Evolutionary conservation across 2,329 filamentous ascomycete genomes (phyloP).

Genomic region (Emericellopsis cladophorae): DNA sequence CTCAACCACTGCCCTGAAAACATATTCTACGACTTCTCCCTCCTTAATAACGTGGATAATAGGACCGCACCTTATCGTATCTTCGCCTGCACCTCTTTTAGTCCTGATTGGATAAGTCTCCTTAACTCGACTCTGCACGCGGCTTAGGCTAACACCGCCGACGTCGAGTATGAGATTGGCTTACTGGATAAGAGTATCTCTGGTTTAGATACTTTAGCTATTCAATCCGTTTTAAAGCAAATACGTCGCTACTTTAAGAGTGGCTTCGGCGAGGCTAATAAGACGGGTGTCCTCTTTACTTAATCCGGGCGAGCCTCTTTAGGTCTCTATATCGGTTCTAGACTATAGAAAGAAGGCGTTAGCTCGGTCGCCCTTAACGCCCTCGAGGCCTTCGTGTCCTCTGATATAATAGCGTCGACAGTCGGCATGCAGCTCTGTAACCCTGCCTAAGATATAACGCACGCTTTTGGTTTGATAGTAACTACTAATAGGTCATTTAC

Average conservation of each 20-base stretch:
- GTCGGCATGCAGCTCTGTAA: slow-evolving; percentile 23
- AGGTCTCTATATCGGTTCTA: slow-evolving; percentile 21
- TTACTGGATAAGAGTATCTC: slow-evolving; percentile 11
- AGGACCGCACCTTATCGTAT: slow-evolving; percentile 13
- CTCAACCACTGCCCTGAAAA: slow-evolving; percentile 13
- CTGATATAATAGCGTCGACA: slow-evolving; percentile 10
- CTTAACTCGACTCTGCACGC: slow-evolving; percentile 5
- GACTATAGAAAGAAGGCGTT: slow-evolving; percentile 13
- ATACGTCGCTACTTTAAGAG: slow-evolving; percentile 13
- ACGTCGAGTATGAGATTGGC: slow-evolving; percentile 13
- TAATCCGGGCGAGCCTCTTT: slow-evolving; percentile 13
- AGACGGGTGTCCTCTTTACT: slow-evolving; percentile 15
- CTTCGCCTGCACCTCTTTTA: slow-evolving; percentile 11
- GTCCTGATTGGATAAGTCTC: too few relatives aligned
- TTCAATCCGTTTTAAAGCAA: slow-evolving; percentile 12
- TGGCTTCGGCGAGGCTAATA: slow-evolving; percentile 9
- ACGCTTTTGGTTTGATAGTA: slow-evolving; percentile 20
- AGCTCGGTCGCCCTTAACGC: slow-evolving; percentile 12
- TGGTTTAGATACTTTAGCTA: slow-evolving; percentile 7
- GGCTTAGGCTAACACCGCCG: background rate
- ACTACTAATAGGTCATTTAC: slow-evolving; percentile 17
- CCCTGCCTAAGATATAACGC: slow-evolving; percentile 12
- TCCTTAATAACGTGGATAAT: slow-evolving; percentile 18
- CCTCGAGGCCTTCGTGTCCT: slow-evolving; percentile 12
- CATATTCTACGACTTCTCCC: slow-evolving; percentile 22